Conservation (phyloP, 768 basidiomycete species). For the Kwoniella sp. region DNA sequence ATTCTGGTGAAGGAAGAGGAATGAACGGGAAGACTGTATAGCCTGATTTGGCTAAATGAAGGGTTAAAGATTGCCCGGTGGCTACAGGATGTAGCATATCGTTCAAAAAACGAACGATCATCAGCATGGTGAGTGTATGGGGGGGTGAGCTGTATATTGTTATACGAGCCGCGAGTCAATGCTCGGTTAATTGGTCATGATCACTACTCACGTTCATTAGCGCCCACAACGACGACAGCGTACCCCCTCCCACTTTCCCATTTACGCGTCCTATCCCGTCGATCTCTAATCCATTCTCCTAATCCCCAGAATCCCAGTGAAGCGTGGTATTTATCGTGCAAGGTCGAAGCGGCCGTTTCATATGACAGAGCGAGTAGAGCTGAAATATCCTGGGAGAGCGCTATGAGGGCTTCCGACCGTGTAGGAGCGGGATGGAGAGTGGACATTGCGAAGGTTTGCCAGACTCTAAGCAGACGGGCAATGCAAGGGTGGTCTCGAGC, state of each 20-base stretch:
- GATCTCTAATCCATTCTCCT: constrained; percentile 1
- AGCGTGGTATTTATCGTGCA: constrained; percentile 28
- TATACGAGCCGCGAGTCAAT: no score
- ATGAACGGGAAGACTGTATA: constrained; percentile 49
- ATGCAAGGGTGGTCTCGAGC: no score
- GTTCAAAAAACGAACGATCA: no score
- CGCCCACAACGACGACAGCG: constrained; percentile 43
- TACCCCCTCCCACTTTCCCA: constrained; percentile 33
- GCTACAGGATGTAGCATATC: no score
- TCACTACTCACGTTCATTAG: constrained; percentile 41
- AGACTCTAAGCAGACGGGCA: no score
- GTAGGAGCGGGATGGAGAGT: not conserved
- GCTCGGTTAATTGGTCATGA: no score
- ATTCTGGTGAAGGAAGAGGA: constrained; percentile 36
- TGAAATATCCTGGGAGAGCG: constrained; percentile 37
- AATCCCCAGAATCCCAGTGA: constrained; percentile 20
- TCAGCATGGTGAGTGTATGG: no score
- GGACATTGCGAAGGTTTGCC: no score
- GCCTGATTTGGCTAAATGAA: constrained; percentile 41
- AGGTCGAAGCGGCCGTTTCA: constrained; percentile 32
- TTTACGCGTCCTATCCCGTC: not conserved
- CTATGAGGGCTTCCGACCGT: constrained; percentile 23
- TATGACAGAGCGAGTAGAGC: constrained; percentile 38
- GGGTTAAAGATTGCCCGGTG: constrained; percentile 40
- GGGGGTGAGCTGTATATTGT: no score